Evolutionary conservation across 1,139 yeast species (phyloP), one percentile per base, ranked within the genome.

Genomic region (Candida pseudocylindracea): DNA sequence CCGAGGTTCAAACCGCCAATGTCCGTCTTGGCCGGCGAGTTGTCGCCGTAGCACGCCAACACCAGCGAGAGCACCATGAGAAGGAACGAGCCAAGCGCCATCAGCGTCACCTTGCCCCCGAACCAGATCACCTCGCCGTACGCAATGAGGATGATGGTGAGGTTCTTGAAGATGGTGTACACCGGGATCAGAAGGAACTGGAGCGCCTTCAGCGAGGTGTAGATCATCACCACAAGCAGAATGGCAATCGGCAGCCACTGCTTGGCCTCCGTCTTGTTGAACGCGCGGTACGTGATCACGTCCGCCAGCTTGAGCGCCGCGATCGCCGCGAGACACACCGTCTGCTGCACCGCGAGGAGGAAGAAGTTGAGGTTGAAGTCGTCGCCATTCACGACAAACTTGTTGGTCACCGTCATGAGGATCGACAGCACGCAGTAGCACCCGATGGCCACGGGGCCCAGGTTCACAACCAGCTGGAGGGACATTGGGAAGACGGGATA

Each of bases 111-210:
- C 38, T 64, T 60, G 41, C 96, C 95, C 38, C 95, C 94, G 48
- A 88, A 88, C 92, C 95, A 88, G 41, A 91, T 47, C 31, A 85
- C 96, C 59, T 88, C 98, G 58, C 96, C 96, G 51, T 88, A 88
- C 32, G 98, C 98, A 53, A 88, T 88, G 51, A 88, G 63, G 44
- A 88, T 88, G 49, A 88, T 88, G 39, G 98, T 88, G 55, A 91
- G 71, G 58, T 88, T 88, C 65, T 91, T 88, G 72, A 91, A 88
- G 46, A 88, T 88, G 42, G 98, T 91, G 63, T 83, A 88, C 36
- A 88, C 93, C 34, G 98, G 98, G 39, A 88, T 88, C 34, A 88
- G 64, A 50, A 88, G 69, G 57, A 57, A 81, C 55, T 81, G 92
- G 49, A 88, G 63, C 36, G 98, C 95, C 64, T 83, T 88, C 38